Evolutionary conservation across 495 filamentous ascomycete genomes (phyloP).

Genomic region (Xylaria bambusicola): DNA sequence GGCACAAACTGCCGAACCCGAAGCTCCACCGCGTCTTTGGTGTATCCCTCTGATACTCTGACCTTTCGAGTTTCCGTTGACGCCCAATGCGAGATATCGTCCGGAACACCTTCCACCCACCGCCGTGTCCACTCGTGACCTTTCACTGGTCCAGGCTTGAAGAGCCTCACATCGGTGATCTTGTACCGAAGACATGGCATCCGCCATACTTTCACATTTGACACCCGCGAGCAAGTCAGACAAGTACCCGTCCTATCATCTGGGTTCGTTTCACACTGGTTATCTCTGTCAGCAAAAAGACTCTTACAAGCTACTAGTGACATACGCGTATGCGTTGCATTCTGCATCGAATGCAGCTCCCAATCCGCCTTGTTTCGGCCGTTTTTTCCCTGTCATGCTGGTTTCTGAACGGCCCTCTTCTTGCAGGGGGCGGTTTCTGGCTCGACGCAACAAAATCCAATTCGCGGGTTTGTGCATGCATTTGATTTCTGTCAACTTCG

Average conservation of each 20-base stretch:
- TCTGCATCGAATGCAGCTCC: slow-evolving; percentile 53
- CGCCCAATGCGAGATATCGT: slow-evolving; percentile 53
- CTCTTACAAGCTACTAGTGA: no score
- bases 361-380: slow-evolving; percentile 52
- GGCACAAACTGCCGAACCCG: slow-evolving; percentile 51
- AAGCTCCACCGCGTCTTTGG: slow-evolving; percentile 41
- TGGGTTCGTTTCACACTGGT: slow-evolving; percentile 49
- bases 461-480: slow-evolving; percentile 21
- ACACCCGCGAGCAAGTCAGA: slow-evolving; percentile 49
- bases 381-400: slow-evolving; percentile 47
- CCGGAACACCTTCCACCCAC: slow-evolving; percentile 50
- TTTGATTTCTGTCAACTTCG: slow-evolving; percentile 23
- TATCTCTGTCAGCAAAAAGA: slow-evolving; percentile 17
- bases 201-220: slow-evolving; percentile 43
- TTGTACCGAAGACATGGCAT: slow-evolving; percentile 53
- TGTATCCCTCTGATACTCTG: slow-evolving; percentile 50
- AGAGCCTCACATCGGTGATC: slow-evolving; percentile 53
- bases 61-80: slow-evolving; percentile 42
- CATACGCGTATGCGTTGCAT: slow-evolving; percentile 59
- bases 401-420: slow-evolving; percentile 51
- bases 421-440: slow-evolving; percentile 38
- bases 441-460: slow-evolving; percentile 33
- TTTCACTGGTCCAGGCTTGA: slow-evolving; percentile 52
- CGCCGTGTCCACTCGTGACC: slow-evolving; percentile 55
- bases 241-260: slow-evolving; percentile 46